These are phyloP conservation scores for Zopfia rhizophila DNA, from an alignment of 2,329 filamentous ascomycete species.

Conservation along the genomic window DNA sequence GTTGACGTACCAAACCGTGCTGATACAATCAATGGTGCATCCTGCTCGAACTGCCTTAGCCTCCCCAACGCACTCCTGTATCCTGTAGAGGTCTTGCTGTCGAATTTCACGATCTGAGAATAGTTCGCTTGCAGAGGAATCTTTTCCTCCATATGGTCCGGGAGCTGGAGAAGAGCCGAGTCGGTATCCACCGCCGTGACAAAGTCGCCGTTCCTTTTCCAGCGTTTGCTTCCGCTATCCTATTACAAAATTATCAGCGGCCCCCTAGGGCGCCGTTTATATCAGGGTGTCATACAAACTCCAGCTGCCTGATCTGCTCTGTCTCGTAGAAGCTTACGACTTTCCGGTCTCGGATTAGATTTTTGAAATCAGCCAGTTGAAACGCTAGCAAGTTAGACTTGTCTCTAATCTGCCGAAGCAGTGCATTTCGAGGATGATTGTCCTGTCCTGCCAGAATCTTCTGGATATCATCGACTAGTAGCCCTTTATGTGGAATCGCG, in stretches of 20 bases:
- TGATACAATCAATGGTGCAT: neutral
- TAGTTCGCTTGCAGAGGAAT: too few relatives aligned
- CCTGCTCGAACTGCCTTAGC: constrained; percentile 5
- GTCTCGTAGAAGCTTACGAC: constrained; percentile 45
- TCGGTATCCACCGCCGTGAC: constrained; percentile 13
- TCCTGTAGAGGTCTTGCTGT: constrained; percentile 8
- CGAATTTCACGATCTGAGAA: constrained; percentile 34
- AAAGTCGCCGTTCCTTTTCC: constrained; percentile 16
- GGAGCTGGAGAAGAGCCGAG: constrained; percentile 25
- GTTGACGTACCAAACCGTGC: constrained; percentile 5
- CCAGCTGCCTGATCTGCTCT: constrained; percentile 30
- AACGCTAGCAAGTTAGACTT: constrained; percentile 21
- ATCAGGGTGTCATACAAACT: constrained; percentile 23
- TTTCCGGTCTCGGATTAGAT: constrained; percentile 38
- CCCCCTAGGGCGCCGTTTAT: neutral
- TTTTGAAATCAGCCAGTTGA: constrained; percentile 38
- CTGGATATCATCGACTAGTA: constrained; percentile 17
- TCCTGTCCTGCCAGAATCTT: constrained; percentile 13
- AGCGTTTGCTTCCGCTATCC: constrained; percentile 11
- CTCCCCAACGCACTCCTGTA: constrained; percentile 2
- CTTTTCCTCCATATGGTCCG: too few relatives aligned
- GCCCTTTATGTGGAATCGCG: constrained; percentile 21
- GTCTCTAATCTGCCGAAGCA: constrained; percentile 9
- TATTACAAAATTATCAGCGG: constrained; percentile 17
- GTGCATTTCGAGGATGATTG: constrained; percentile 9